A percentile compares a stretch with the other conserved stretches of the same genome.
Conservation (phyloP, 345 rosid genomes). For the Melastoma malabathricum region DNA sequence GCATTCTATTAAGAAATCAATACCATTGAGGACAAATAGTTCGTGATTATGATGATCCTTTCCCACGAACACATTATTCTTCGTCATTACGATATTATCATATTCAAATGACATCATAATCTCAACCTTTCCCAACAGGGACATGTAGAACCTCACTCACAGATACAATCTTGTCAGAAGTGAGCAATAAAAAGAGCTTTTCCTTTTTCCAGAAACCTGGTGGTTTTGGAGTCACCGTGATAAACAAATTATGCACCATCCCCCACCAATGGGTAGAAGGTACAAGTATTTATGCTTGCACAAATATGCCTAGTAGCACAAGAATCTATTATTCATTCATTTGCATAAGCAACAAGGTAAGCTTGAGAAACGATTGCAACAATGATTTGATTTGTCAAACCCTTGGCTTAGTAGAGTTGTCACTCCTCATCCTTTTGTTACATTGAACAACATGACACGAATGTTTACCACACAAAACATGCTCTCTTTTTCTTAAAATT, state of each 20-base stretch:
- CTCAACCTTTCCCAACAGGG: not conserved
- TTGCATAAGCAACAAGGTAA: not conserved
- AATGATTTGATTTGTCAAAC: not conserved
- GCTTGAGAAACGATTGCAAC: not conserved
- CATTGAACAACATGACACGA: not conserved
- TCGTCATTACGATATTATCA: not conserved
- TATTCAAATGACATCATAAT: not conserved
- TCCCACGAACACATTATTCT: not conserved
- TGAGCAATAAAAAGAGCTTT: not conserved
- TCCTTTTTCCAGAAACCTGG: not conserved
- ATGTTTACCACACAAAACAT: not conserved
- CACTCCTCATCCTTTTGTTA: not conserved
- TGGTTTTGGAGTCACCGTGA: not conserved
- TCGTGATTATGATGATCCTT: not conserved
- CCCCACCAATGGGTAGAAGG: not conserved
- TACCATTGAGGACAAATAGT: not conserved
- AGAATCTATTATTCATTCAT: not conserved
- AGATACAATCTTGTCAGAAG: not conserved
- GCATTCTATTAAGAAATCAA: not conserved
- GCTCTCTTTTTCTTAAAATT: not conserved
- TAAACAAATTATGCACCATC: not conserved
- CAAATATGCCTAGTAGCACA: constrained; percentile 1
- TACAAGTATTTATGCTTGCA: not conserved
- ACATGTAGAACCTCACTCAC: not conserved
- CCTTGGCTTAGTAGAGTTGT: not conserved